These are phyloP conservation scores for Fusarium sp. DNA, from an alignment of 2,329 filamentous ascomycete genomes.

Conservation along the genomic window DNA sequence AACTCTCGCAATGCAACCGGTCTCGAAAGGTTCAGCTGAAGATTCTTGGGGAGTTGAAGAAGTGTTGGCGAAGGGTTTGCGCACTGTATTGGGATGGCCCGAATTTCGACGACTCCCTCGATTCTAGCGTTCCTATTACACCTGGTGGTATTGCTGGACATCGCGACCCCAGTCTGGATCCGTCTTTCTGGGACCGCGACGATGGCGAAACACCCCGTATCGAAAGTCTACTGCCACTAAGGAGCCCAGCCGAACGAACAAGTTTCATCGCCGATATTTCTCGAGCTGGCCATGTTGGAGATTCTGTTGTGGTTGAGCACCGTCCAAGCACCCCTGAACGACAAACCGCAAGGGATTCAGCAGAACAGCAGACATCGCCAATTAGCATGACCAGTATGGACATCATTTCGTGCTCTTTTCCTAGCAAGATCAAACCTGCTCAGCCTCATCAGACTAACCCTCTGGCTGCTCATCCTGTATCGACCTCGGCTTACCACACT, in stretches of 20 bases:
- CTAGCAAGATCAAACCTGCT: slow-evolving; percentile 57
- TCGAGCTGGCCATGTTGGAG: slow-evolving; percentile 54
- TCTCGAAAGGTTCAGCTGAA: slow-evolving; percentile 71
- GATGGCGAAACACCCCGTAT: slow-evolving; percentile 55
- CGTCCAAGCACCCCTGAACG: slow-evolving; percentile 59
- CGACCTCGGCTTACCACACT: slow-evolving; percentile 56
- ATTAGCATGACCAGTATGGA: slow-evolving; percentile 67
- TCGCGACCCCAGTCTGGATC: slow-evolving; percentile 63
- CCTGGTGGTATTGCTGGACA: slow-evolving; percentile 78
- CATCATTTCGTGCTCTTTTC: slow-evolving; percentile 70
- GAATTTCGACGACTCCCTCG: slow-evolving; percentile 69
- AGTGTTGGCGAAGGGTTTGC: slow-evolving; percentile 94
- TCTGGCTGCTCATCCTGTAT: slow-evolving; percentile 64
- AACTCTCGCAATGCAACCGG: slow-evolving; percentile 56
- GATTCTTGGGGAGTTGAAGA: slow-evolving; percentile 92
- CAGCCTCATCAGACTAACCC: slow-evolving; percentile 53
- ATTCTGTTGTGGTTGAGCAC: slow-evolving; percentile 55
- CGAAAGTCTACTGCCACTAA: slow-evolving; percentile 50
- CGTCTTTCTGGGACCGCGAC: slow-evolving; percentile 60
- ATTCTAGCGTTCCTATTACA: slow-evolving; percentile 71
- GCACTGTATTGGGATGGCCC: slow-evolving; percentile 86
- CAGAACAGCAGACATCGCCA: slow-evolving; percentile 53
- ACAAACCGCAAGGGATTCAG: slow-evolving; percentile 35
- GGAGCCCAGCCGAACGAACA: slow-evolving; percentile 35
- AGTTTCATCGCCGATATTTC: slow-evolving; percentile 59